Evolutionary conservation across 805 yeast species (phyloP), one percentile per base, ranked within the genome.

Genomic region (Babjeviella inositovora): DNA sequence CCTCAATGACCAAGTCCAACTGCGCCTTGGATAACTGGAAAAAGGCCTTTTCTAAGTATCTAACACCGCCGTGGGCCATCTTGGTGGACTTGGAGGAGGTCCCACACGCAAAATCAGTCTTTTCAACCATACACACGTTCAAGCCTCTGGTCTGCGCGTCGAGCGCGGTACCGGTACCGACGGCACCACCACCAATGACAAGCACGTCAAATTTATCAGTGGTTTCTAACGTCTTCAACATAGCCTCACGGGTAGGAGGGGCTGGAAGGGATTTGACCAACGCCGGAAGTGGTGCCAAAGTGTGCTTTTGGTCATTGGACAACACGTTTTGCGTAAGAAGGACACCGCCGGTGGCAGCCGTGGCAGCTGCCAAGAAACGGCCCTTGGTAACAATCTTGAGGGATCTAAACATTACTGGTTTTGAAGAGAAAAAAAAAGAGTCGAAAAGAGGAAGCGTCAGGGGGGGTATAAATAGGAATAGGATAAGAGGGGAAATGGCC

Each of bases 51-150:
- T 85, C 97, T 41, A 85, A 63, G 49, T 85, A 85, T 40, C 97
- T 63, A 20, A 85, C 95, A 46, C 97, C 97, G 34, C 97, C 97
- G 45, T 85, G 97, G 20, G 93, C 94, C 72, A 85, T 79, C 54
- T 85, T 85, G 23, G 97, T 85, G 9, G 93, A 79, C 40, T 84
- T 79, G 17, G 95, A 82, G 6, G 93, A 77, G 9, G 96, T 87
- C 19, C 94, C 95, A 7, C 82, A 62, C 6, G 94, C 93, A 43
- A 77, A 85, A 55, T 85, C 97, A 33, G 69, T 70, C 43, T 75
- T 75, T 50, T 85, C 97, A 28, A 85, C 63, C 28, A 85, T 48
- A 24, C 92, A 79, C 20, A 82, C 94, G 41, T 81, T 79, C 35
- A 84, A 65, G 22, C 96, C 96, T 48, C 97, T 65, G 20, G 92